Conservation (phyloP, 768 basidiomycete genomes). For the Podaxis sp. region DNA sequence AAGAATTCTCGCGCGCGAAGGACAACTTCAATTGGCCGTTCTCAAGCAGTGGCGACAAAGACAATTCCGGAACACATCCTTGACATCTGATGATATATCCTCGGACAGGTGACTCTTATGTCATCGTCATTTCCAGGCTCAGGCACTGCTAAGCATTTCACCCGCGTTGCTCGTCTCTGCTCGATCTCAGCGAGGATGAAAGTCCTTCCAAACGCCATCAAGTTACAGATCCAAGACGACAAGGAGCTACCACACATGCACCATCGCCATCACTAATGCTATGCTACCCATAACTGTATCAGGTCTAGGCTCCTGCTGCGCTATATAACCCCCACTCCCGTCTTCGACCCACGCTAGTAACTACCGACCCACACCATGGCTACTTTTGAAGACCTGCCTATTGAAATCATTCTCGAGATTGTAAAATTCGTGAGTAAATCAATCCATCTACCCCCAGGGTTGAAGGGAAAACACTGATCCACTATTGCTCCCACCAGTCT, state of each 20-base stretch:
- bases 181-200: too few relatives aligned
- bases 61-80: neutral
- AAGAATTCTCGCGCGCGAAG: neutral
- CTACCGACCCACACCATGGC: neutral
- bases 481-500: neutral
- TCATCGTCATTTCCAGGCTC: neutral
- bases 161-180: too few relatives aligned
- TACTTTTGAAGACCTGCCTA: constrained; percentile 2
- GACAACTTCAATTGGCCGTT: neutral
- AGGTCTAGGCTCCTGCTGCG: neutral
- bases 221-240: neutral
- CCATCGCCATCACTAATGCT: neutral
- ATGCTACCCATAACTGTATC: neutral
- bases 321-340: neutral
- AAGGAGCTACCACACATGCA: neutral
- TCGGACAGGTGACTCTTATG: neutral
- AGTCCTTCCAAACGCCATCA: neutral
- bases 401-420: constrained; percentile 5
- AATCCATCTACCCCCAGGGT: neutral
- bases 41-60: neutral
- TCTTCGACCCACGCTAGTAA: neutral
- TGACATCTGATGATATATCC: neutral
- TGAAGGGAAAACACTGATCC: neutral
- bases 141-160: too few relatives aligned
- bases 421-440: neutral